Evolutionary conservation across 148 eudicot genomes (phyloP).

Genomic region (Pouteria glomerata): DNA sequence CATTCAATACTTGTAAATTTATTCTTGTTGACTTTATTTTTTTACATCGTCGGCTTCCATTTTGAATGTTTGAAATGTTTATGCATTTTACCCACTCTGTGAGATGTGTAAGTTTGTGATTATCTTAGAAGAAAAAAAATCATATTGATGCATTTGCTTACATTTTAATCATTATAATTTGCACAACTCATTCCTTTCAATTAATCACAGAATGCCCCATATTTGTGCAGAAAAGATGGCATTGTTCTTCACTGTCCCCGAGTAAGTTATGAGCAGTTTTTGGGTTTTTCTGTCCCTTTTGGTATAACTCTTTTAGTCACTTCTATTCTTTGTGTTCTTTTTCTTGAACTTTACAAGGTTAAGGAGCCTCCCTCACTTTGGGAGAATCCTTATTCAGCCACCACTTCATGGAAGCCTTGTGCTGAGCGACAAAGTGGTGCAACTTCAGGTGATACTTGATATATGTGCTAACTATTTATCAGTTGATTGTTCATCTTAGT

Average conservation of each 20-base stretch:
- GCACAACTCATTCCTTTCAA: constrained; percentile 1
- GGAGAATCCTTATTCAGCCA: constrained; percentile 95
- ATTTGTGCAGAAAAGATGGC: constrained; percentile 91
- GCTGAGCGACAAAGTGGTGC: constrained; percentile 65
- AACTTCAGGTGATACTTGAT: constrained; percentile 49
- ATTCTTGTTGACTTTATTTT: background rate
- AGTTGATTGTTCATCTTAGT: background rate
- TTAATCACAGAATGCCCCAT: constrained; percentile 79
- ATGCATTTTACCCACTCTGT: background rate
- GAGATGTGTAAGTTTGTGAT: background rate
- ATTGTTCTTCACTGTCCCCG: constrained; percentile 77
- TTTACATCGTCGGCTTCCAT: constrained; percentile 1
- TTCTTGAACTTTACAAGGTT: constrained; percentile 41
- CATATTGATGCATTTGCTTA: background rate
- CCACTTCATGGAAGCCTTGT: constrained; percentile 96
- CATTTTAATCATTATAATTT: background rate
- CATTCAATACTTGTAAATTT: background rate
- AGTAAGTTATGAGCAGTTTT: constrained; percentile 41
- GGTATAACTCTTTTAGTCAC: background rate
- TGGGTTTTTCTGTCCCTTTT: constrained; percentile 3
- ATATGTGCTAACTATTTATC: background rate
- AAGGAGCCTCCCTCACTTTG: constrained; percentile 83
- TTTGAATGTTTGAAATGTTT: background rate
- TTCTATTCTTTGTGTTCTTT: background rate
- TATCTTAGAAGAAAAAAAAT: background rate